Evolutionary conservation across 2,329 filamentous ascomycete genomes (phyloP).

Genomic region (Phialophora verrucosa): DNA sequence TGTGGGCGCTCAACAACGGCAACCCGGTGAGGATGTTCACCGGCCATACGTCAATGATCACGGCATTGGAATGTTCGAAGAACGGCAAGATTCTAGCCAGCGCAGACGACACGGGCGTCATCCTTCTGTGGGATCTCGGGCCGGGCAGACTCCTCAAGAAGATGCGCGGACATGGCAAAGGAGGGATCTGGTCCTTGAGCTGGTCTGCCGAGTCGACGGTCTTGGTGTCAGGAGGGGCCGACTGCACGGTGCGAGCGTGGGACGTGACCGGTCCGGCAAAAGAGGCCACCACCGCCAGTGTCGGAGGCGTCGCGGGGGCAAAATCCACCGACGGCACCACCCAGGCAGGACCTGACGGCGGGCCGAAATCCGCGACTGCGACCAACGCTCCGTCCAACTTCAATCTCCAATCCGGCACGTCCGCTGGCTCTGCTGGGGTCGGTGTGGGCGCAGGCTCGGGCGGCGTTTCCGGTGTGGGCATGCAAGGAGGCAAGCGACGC

Average conservation of each 20-base stretch:
- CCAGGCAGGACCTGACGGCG: neutral
- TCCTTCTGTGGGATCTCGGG: constrained; percentile 92
- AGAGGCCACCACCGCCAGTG: constrained; percentile 56
- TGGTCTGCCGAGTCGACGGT: constrained; percentile 93
- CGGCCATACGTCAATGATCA: constrained; percentile 87
- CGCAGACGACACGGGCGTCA: constrained; percentile 84
- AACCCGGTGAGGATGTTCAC: constrained; percentile 89
- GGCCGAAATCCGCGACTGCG: constrained; percentile 14
- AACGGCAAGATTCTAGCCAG: constrained; percentile 91
- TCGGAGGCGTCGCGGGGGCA: constrained; percentile 15
- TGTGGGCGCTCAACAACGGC: constrained; percentile 94
- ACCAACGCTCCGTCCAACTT: constrained; percentile 20
- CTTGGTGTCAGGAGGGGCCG: constrained; percentile 86
- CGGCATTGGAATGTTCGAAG: constrained; percentile 80
- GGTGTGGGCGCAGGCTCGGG: constrained; percentile 43
- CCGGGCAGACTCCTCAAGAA: constrained; percentile 86
- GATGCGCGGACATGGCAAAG: constrained; percentile 90
- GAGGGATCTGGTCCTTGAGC: constrained; percentile 89
- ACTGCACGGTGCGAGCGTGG: constrained; percentile 93
- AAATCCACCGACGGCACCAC: constrained; percentile 8
- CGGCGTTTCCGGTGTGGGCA: constrained; percentile 42
- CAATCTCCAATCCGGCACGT: constrained; percentile 12
- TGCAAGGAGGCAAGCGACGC: constrained; percentile 67
- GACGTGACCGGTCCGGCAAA: constrained; percentile 78
- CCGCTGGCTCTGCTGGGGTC: constrained; percentile 42